A percentile compares a stretch with the other conserved stretches of the same genome.
Conservation (phyloP, 2,329 filamentous ascomycete species). For the Colletotrichum neosansevieriae region DNA sequence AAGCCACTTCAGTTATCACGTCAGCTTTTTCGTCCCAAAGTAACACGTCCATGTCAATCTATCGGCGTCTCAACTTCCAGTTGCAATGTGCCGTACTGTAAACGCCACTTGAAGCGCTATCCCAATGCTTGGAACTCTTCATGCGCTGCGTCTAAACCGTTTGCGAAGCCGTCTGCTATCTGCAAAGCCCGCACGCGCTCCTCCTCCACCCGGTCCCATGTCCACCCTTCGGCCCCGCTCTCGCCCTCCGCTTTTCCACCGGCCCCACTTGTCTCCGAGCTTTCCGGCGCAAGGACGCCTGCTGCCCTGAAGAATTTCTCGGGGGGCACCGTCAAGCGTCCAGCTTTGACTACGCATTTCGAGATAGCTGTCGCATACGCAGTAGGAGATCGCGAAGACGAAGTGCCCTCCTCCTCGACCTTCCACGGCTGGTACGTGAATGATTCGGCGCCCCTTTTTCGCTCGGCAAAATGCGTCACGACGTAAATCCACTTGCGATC, state of each 20-base stretch:
- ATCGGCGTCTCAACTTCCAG: neutral
- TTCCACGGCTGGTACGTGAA: constrained; percentile 54
- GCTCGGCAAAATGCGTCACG: constrained; percentile 48
- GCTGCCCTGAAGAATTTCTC: constrained; percentile 32
- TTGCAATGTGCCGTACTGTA: neutral
- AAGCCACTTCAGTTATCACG: constrained; percentile 15
- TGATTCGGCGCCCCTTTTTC: constrained; percentile 52
- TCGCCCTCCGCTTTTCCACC: neutral
- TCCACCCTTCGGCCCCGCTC: constrained; percentile 18
- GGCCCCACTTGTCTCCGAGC: neutral
- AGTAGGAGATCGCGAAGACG: constrained; percentile 33
- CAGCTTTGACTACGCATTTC: constrained; percentile 87
- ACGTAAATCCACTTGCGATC: constrained; percentile 49
- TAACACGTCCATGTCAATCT: neutral
- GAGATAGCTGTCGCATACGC: constrained; percentile 75
- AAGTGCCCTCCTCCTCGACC: constrained; percentile 56
- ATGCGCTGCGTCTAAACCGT: constrained; percentile 27
- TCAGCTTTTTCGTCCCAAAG: constrained; percentile 20
- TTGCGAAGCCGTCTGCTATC: constrained; percentile 24
- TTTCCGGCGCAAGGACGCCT: constrained; percentile 11
- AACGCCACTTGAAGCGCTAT: neutral
- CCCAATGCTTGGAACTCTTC: constrained; percentile 22
- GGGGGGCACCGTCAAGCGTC: constrained; percentile 85
- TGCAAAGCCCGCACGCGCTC: constrained; percentile 22
- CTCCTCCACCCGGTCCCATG: constrained; percentile 31